Base-by-base conservation (phyloP, 2,329 filamentous ascomycete genomes). In the Pseudogymnoascus sp. region DNA sequence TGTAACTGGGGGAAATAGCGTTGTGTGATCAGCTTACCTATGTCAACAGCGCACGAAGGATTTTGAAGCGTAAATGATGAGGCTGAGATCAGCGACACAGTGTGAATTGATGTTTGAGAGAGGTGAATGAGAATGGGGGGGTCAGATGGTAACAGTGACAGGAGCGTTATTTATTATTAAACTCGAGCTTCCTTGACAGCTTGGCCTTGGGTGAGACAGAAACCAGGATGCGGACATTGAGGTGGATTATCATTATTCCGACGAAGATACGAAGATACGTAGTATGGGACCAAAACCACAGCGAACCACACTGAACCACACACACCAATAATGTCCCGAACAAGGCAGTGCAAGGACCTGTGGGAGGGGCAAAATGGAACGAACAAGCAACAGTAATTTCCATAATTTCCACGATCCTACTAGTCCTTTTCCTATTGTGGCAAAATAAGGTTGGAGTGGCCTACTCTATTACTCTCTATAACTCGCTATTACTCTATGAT, bases 181-280 rank as follows among this genome's bases (percentile, higher is more conserved):
- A 56, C 50, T 56, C 50, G 50, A 56, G 50, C 50, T 56, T 56
- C 50, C 50, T 56, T 56, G 50, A 56, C 50, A 56, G 50, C 50
- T 56, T 56, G 50, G 50, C 29, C 50, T 56, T 56, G 50, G 47
- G 47, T 56, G 47, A 56, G 47, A 56, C 29, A 56, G 50, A 56
- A 56, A 56, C 50, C 50, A 56, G 50, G 50, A 56, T 56, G 50
- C 29, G 50, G 29, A 56, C 50, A 56, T 56, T 56, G 44, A 33
- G 29, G 50, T 56, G 50, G 50, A 56, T 56, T 56, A 56, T 33
- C 29, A 56, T 56, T 56, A 33, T 33, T 56, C 50, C 50, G 50
- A 56, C 5, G 10, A 31, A 7, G 29, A 31, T 31, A 31, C 29
- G 31, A 33, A 56, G 47, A 31, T 56, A 56, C 44, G 24, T 50